Evolutionary conservation across 805 yeast genomes (phyloP).

Genomic region (Starmera amethionina): DNA sequence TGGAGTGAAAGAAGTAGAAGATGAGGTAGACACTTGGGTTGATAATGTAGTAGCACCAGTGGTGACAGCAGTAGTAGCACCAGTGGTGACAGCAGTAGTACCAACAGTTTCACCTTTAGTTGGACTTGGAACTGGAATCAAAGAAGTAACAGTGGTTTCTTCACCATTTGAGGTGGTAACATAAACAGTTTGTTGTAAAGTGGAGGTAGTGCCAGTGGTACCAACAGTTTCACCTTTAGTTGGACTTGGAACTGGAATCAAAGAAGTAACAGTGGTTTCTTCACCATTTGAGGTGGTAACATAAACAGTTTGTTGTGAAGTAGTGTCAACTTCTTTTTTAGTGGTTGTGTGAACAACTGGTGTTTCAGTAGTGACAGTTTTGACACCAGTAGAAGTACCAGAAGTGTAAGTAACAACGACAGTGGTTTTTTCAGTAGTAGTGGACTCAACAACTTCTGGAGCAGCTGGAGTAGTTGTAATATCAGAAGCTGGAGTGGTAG

Average conservation of each 20-base stretch:
- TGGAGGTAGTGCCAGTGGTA: conserved; percentile 6
- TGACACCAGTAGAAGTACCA: conserved; percentile 2
- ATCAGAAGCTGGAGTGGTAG: conserved; percentile 9
- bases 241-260: conserved; percentile 5
- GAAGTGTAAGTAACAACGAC: conserved; percentile 11
- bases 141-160: conserved; percentile 9
- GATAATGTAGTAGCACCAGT: conserved; percentile 6
- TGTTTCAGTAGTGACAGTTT: conserved; percentile 3
- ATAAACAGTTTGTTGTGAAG: conserved; percentile 5
- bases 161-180: conserved; percentile 14
- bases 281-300: conserved; percentile 14
- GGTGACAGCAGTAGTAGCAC: conserved; percentile 13
- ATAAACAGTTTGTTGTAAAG: conserved; percentile 5
- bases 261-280: conserved; percentile 9
- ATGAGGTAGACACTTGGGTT: conserved; percentile 1
- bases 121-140: conserved; percentile 5
- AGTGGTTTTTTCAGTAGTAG: conserved; percentile 9
- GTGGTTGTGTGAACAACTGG: conserved; percentile 1
- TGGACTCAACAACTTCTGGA: conserved; percentile 9
- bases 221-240: conserved; percentile 6
- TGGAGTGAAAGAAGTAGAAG: conserved; percentile 5
- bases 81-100: conserved; percentile 11
- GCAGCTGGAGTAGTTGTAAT: conserved; percentile 7
- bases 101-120: conserved; percentile 6
- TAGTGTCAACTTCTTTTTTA: conserved; percentile 2